Conservation (phyloP, 495 filamentous ascomycete species). For the Penicillium canariense region DNA sequence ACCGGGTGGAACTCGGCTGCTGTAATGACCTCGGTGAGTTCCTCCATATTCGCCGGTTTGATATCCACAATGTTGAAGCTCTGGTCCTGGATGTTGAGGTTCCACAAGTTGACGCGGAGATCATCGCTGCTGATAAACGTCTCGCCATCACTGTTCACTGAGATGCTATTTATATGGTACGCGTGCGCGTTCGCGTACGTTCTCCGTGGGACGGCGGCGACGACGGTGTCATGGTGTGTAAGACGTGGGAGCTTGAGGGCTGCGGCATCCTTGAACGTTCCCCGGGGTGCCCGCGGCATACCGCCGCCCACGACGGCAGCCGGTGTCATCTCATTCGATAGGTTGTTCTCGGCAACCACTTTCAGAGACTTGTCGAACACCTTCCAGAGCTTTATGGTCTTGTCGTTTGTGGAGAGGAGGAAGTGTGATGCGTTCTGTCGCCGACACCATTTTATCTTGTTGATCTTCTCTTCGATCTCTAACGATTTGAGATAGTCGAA, state of each 20-base stretch:
- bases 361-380: constrained; percentile 99
- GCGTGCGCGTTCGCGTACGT: constrained; percentile 98
- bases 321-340: constrained; percentile 90
- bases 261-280: constrained; percentile 74
- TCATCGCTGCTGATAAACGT: constrained; percentile 99
- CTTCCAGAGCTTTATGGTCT: constrained; percentile 99
- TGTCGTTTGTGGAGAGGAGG: constrained; percentile 97
- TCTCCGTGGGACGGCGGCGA: constrained; percentile 90
- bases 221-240: constrained; percentile 97
- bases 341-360: constrained; percentile 97
- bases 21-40: constrained; percentile 97
- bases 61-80: constrained; percentile 99
- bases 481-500: constrained; percentile 99
- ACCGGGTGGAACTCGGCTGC: constrained; percentile 96
- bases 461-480: constrained; percentile 99
- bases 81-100: constrained; percentile 97
- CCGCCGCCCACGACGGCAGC: constrained; percentile 69
- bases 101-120: constrained; percentile 97
- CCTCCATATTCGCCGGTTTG: constrained; percentile 99
- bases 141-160: constrained; percentile 98
- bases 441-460: constrained; percentile 99
- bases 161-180: constrained; percentile 99
- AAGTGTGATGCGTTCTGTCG: constrained; percentile 98
- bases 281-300: constrained; percentile 65
- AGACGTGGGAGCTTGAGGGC: constrained; percentile 90